phyloP scores from a whole-genome alignment of 1,284 basidiomycete species.

The Coniophora puteana region DNA sequence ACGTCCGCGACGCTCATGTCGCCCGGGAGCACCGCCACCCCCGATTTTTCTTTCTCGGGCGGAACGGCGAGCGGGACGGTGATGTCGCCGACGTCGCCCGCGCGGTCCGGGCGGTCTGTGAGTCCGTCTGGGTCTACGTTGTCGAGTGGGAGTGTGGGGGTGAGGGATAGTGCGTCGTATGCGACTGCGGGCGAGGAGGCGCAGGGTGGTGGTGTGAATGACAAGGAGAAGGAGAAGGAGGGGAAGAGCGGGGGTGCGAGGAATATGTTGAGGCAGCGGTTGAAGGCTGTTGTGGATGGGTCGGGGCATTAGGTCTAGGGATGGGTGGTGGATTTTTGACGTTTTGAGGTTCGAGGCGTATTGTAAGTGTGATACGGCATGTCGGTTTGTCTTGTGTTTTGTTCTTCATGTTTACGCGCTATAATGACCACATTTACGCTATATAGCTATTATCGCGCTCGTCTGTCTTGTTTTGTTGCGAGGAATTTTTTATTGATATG shows the following conservation, averaged over 20 bases:
- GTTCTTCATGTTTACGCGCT: background rate
- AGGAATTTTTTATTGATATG: too few species aligned
- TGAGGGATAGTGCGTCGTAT: background rate
- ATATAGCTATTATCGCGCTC: too few species aligned
- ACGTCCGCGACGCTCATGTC: slow-evolving; percentile 23
- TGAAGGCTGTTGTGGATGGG: slow-evolving; percentile 28
- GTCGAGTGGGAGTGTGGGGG: background rate
- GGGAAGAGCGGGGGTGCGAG: slow-evolving; percentile 8
- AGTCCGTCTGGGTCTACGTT: background rate
- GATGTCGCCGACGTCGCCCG: slow-evolving; percentile 19
- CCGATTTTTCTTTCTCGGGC: slow-evolving; percentile 27
- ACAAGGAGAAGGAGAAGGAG: slow-evolving; percentile 11
- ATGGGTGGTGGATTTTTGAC: slow-evolving; percentile 4
- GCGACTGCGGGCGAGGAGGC: background rate
- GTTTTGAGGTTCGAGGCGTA: too few species aligned
- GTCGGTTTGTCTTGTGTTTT: slow-evolving; percentile 2
- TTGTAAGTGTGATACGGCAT: slow-evolving; percentile 14
- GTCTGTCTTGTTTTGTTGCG: too few species aligned
- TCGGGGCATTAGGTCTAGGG: slow-evolving; percentile 17
- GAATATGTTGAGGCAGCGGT: slow-evolving; percentile 23
- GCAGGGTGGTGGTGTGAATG: background rate
- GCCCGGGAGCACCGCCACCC: slow-evolving; percentile 20
- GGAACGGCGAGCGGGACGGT: slow-evolving; percentile 23
- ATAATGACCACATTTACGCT: slow-evolving; percentile 7
- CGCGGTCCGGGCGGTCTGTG: too few species aligned